A percentile compares a stretch with the other conserved stretches of the same genome.
phyloP scores from a whole-genome alignment of 2,329 filamentous ascomycete species.

The Fusarium guadeloupense region DNA sequence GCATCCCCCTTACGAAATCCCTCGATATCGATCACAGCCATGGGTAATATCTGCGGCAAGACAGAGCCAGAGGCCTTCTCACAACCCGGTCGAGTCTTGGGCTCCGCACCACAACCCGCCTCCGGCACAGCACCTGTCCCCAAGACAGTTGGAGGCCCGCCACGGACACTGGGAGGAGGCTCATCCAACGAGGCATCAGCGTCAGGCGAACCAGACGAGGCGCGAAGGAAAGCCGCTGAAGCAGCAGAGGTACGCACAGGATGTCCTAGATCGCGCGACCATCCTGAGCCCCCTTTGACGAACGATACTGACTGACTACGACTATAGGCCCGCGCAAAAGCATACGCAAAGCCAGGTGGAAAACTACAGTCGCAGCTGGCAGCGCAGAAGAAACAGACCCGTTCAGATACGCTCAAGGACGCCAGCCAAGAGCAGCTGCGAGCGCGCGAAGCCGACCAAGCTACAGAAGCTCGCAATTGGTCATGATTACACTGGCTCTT shows the following conservation, averaged over 20 bases:
- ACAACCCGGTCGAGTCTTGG: constrained; percentile 77
- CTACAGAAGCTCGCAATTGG: constrained; percentile 50
- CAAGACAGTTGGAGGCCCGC: constrained; percentile 63
- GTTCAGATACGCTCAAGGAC: constrained; percentile 72
- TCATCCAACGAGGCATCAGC: constrained; percentile 42
- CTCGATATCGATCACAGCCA: constrained; percentile 49
- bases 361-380: constrained; percentile 77
- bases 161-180: constrained; percentile 71
- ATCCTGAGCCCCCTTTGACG: background rate
- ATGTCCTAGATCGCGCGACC: background rate
- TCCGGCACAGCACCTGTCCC: constrained; percentile 62
- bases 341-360: constrained; percentile 66
- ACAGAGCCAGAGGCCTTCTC: constrained; percentile 75
- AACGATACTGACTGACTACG: background rate
- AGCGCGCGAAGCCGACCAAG: constrained; percentile 73
- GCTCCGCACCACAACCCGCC: constrained; percentile 58
- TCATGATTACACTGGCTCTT: constrained; percentile 35
- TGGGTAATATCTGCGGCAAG: constrained; percentile 91
- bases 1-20: background rate
- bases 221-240: constrained; percentile 76
- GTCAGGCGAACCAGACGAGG: constrained; percentile 60
- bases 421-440: constrained; percentile 72
- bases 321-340: constrained; percentile 72
- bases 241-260: constrained; percentile 79
- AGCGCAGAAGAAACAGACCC: constrained; percentile 79